Conservation (phyloP, 1,284 basidiomycete genomes). For the Somion occarium region DNA sequence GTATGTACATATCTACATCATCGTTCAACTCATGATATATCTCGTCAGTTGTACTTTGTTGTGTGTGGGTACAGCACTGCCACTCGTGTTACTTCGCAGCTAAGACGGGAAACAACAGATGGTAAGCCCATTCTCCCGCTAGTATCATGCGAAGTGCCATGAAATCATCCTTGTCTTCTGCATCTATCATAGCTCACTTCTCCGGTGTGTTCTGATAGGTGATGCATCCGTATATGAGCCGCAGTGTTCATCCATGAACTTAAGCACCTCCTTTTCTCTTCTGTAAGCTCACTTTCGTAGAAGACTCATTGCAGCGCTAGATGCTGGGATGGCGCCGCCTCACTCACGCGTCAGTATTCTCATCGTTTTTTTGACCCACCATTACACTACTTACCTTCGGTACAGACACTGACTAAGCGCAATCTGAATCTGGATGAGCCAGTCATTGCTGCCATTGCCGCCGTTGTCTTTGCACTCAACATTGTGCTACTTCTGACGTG, state of each 20-base stretch:
- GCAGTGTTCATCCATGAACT: background rate
- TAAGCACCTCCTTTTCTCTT: background rate
- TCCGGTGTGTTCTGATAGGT: background rate
- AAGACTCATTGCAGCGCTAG: background rate
- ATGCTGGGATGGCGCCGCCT: background rate
- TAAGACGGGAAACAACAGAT: background rate
- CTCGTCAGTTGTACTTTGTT: slow-evolving; percentile 15
- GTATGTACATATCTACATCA: background rate
- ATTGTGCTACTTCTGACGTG: slow-evolving; percentile 17
- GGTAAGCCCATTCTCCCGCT: background rate
- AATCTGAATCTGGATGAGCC: slow-evolving; percentile 11
- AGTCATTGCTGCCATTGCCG: slow-evolving; percentile 19
- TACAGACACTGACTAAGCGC: slow-evolving; percentile 11
- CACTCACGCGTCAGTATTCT: background rate
- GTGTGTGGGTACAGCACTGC: slow-evolving; percentile 5
- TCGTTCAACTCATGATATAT: background rate
- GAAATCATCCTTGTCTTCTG: background rate
- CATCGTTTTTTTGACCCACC: background rate
- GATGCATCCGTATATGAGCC: background rate
- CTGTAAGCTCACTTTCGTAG: background rate
- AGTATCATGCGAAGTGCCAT: background rate
- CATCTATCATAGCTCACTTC: background rate
- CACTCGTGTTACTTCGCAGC: too few relatives aligned
- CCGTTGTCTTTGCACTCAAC: slow-evolving; percentile 19
- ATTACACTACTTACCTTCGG: too few relatives aligned